These are phyloP conservation scores for Suaeda aralocaspica DNA, from an alignment of 148 eudicot genomes.

Conservation along the genomic window DNA sequence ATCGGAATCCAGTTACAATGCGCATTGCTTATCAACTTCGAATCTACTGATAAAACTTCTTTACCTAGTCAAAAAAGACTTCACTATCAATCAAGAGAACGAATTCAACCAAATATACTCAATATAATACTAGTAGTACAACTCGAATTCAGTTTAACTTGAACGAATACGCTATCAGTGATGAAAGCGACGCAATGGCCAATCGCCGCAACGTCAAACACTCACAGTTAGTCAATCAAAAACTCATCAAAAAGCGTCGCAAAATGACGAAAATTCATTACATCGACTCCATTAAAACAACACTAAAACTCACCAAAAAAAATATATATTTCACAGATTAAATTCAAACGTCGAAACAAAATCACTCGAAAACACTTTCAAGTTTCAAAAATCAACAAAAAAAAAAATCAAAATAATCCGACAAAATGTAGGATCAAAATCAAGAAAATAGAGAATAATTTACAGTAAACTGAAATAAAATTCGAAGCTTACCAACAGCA, in stretches of 20 bases:
- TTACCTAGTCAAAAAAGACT: too few species aligned
- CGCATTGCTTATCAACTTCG: background rate
- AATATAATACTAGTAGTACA: too few species aligned
- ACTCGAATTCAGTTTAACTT: too few species aligned
- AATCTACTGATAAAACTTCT: too few species aligned
- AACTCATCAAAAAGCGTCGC: background rate
- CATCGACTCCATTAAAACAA: background rate
- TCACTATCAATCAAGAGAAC: too few species aligned
- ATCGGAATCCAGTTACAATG: background rate
- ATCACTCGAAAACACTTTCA: too few species aligned
- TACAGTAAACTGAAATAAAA: background rate
- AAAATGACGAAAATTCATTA: background rate
- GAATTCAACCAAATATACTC: too few species aligned
- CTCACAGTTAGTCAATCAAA: too few species aligned
- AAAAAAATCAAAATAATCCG: background rate
- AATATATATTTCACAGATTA: background rate
- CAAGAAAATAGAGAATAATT: background rate
- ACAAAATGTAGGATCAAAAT: conserved; percentile 1
- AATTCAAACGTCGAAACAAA: too few species aligned
- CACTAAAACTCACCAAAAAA: background rate
- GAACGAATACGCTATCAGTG: too few species aligned
- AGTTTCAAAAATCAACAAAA: background rate
- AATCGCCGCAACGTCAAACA: too few species aligned
- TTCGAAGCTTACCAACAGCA: conserved; percentile 17
- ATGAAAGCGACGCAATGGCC: too few species aligned